These are phyloP conservation scores for Harrya chromipes DNA, from an alignment of 768 basidiomycete species.

Conservation along the genomic window DNA sequence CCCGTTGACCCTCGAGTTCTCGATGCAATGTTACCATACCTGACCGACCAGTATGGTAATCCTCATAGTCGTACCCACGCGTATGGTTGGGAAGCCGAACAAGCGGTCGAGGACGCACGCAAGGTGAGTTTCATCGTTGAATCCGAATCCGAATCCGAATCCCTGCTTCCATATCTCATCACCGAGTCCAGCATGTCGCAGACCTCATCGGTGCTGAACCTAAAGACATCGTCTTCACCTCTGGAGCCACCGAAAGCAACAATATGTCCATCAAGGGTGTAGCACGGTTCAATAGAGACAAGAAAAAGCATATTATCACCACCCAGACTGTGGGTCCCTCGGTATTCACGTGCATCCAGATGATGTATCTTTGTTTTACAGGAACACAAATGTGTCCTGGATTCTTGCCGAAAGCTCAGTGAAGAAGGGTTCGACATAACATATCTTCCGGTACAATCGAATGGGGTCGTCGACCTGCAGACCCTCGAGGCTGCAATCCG, in stretches of 20 bases:
- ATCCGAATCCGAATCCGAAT: background rate
- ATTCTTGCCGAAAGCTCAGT: conserved; percentile 91
- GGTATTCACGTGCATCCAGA: background rate
- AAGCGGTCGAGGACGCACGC: conserved; percentile 89
- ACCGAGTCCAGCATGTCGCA: conserved; percentile 67
- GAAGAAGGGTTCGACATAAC: conserved; percentile 98
- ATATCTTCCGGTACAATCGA: conserved; percentile 89
- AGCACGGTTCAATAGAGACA: conserved; percentile 91
- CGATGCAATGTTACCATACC: conserved; percentile 93
- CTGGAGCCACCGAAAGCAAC: conserved; percentile 96
- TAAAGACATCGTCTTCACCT: conserved; percentile 97
- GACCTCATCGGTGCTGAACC: conserved; percentile 89
- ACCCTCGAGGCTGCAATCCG: conserved; percentile 85
- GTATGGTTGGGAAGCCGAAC: conserved; percentile 98
- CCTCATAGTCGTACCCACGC: conserved; percentile 98
- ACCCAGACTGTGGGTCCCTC: conserved; percentile 74
- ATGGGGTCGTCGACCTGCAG: conserved; percentile 77
- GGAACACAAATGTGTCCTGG: conserved; percentile 99
- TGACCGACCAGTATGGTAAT: conserved; percentile 96
- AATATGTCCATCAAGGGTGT: conserved; percentile 98
- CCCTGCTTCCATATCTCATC: background rate
- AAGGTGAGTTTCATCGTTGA: conserved; percentile 47
- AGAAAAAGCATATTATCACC: conserved; percentile 91
- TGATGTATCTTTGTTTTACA: conserved; percentile 29
- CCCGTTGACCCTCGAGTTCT: conserved; percentile 96